Evolutionary conservation across 768 basidiomycete species (phyloP).

Genomic region (Termitomyces sp.): DNA sequence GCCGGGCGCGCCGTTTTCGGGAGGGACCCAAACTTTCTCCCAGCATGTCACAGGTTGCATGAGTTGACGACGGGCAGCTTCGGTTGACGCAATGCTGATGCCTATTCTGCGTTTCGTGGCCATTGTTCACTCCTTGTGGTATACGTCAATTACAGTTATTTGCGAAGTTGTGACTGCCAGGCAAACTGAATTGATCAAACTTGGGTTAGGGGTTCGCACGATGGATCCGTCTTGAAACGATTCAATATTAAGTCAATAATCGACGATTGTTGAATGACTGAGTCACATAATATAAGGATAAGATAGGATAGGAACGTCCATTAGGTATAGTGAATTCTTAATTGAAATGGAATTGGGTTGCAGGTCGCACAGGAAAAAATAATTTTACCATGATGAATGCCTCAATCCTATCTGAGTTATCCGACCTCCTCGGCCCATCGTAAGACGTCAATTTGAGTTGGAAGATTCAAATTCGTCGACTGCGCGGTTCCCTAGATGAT

Average conservation of each 20-base stretch:
- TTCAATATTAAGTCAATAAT: no score
- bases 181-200: no score
- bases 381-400: not conserved
- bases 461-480: not conserved
- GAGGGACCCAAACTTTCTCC: slow-evolving; percentile 72
- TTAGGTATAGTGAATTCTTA: not conserved
- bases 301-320: no score
- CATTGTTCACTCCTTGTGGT: slow-evolving; percentile 36
- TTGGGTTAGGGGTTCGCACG: not conserved
- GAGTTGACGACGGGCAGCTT: slow-evolving; percentile 78
- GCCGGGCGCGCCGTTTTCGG: slow-evolving; percentile 50
- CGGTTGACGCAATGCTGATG: slow-evolving; percentile 70
- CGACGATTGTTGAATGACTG: no score
- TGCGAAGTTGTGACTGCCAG: no score
- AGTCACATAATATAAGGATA: no score
- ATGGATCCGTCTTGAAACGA: no score
- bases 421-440: slow-evolving; percentile 54
- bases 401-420: not conserved
- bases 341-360: not conserved
- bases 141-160: not conserved
- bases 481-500: not conserved
- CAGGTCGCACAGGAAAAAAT: not conserved
- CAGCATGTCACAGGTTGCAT: slow-evolving; percentile 88
- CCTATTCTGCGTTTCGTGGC: slow-evolving; percentile 74
- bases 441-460: slow-evolving; percentile 40